Evolutionary conservation across 1,139 yeast genomes (phyloP), one percentile per base, ranked within the genome.

Genomic region (Suhomyces anneliseae): DNA sequence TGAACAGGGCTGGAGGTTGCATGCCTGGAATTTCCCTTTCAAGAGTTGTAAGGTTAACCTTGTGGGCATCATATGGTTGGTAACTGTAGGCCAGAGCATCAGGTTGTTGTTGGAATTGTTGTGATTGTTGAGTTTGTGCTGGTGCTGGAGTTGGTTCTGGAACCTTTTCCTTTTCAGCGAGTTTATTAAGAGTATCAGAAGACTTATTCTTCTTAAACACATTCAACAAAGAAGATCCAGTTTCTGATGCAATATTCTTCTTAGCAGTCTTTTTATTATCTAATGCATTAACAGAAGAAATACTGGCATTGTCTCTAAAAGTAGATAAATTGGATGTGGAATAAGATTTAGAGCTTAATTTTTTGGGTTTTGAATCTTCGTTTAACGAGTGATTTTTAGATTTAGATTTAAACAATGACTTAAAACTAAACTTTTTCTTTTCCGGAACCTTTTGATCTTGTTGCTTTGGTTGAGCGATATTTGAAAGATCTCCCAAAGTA

Each of bases 371-470:
- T n/a, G 46, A 29, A 10, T 35, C 43, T 5, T 52, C 58, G 36
- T 54, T 61, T 43, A 67, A 59, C 26, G 64, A 55, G 48, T 66
- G 70, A 43, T 51, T 58, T 46, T 59, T 69, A 5, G 74, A 64
- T 51, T 61, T 69, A 46, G 66, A 61, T 52, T 69, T 73, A 59
- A 75, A 75, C 37, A 75, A 60, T 2, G 72, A 59, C 44, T 64
- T 69, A 59, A 75, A 70, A 40, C 77, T 71, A 52, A 75, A 75
- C 49, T 66, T 68, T 51, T 72, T 74, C 58, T 62, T 65, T 27
- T 58, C 61, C 14, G 53, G 48, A 27, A 44, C 45, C n/a, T 29
- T 29, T 29, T 29, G 32, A 29, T 29, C 32, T 9, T 9, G 4
- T 9, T 29, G 32, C 11, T 26, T 14, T 11, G 27, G 7, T 14